Conservation (phyloP, 805 yeast genomes). For the Komagataella populi region DNA sequence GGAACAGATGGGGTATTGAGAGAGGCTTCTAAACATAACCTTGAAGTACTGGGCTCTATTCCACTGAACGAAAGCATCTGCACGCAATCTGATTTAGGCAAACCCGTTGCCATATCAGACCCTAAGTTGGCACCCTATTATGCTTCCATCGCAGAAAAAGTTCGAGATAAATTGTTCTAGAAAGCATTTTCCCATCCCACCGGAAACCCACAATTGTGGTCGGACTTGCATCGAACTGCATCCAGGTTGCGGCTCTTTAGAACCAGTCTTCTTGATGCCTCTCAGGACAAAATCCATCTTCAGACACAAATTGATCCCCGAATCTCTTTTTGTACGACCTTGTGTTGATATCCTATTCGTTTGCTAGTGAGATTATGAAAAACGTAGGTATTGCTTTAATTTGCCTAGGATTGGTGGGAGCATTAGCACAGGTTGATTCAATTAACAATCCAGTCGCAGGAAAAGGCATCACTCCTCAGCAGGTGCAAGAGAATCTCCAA, state of each 20-base stretch:
- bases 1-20: constrained; percentile 49
- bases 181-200: neutral
- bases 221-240: neutral
- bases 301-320: neutral
- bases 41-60: constrained; percentile 47
- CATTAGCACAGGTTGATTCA: neutral
- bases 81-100: constrained; percentile 46
- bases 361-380: neutral
- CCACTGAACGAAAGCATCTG: constrained; percentile 57
- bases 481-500: neutral
- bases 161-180: neutral
- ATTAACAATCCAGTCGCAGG: neutral
- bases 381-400: neutral
- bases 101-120: constrained; percentile 35
- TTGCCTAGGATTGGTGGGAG: neutral
- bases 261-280: neutral
- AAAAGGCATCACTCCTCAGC: neutral
- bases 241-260: neutral
- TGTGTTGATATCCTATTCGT: neutral
- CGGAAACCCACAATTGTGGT: neutral
- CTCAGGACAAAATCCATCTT: neutral
- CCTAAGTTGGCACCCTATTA: neutral
- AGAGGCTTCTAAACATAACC: constrained; percentile 29
- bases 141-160: neutral
- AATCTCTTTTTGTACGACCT: neutral